Base-by-base conservation (phyloP, 1,284 basidiomycete species). In the Ceratorhiza oryzae-sativae region DNA sequence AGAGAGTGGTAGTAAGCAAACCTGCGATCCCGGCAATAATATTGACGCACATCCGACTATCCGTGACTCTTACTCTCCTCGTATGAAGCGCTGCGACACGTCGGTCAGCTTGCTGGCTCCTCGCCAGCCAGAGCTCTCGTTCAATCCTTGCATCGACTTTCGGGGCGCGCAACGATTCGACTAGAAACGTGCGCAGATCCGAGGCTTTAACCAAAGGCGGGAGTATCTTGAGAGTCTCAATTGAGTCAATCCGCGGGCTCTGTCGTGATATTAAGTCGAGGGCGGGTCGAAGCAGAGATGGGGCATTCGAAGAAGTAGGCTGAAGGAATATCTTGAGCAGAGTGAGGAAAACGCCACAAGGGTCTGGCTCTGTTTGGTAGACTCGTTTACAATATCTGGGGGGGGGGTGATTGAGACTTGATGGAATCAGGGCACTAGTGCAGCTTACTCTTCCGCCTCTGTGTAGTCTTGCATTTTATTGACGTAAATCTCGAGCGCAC, bases 401-500 rank as follows among this genome's bases (percentile, higher is more conserved):
- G 36, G 39, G 30, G 36, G 42, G 67, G 71, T 5, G 39, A 30
- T 27, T n/a, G 27, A 20, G 46, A 36, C 2, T 8, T 32, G 25
- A 32, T 12, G 23, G 39, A 30, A 41, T 10, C 36, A 1, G 68
- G 70, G 3, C 25, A 30, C 15, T 30, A 27, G 25, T 45, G 32
- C 18, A n/a, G 77, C 77, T 76, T 77, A 95, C 91, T 92, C 88
- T 82, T 98, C 97, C 0, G 97, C 97, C 73, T 93, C 93, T 13
- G 81, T 75, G 78, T 90, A 92, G 78, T 97, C 92, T 41, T 89
- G 85, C 32, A 98, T 83, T 53, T 88, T 87, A 78, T 97, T 91
- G 0, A 96, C 95, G 79, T 98, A 98, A 30, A 97, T 87, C 77
- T 94, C 91, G 27, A 99, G 86, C 0, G 97, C 97, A 73, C 91